Conservation (phyloP, 2,329 filamentous ascomycete genomes). For the Torrubiella hemipterigena region DNA sequence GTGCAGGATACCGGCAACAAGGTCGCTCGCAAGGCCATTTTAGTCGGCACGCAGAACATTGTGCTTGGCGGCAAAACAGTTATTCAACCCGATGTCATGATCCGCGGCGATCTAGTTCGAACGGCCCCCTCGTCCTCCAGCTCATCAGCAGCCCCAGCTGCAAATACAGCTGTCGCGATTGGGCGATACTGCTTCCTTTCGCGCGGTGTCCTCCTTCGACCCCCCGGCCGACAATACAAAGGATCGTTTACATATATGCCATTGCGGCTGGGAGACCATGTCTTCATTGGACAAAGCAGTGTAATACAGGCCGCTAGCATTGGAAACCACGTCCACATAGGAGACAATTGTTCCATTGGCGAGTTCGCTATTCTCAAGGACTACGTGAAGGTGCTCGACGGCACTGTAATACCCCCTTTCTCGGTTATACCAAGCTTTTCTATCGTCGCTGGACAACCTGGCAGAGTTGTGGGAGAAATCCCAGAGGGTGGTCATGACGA, state of each 20-base stretch:
- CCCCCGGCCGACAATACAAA: constrained; percentile 72
- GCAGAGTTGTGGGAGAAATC: constrained; percentile 69
- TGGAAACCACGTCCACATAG: constrained; percentile 78
- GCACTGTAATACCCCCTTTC: constrained; percentile 68
- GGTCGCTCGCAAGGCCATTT: constrained; percentile 80
- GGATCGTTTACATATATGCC: constrained; percentile 74
- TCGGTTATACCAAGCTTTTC: constrained; percentile 92
- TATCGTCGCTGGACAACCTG: constrained; percentile 76
- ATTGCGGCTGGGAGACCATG: constrained; percentile 86
- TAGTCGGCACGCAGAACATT: constrained; percentile 94
- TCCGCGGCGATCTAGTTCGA: constrained; percentile 75
- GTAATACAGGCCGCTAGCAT: constrained; percentile 76
- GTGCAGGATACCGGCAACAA: constrained; percentile 94
- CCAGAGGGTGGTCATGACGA: constrained; percentile 56
- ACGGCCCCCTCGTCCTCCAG: constrained; percentile 34
- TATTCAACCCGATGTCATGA: constrained; percentile 88
- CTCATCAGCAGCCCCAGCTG: constrained; percentile 24
- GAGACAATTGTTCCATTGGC: constrained; percentile 62
- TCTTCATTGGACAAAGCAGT: constrained; percentile 67
- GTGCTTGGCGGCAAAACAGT: constrained; percentile 94
- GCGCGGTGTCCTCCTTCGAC: constrained; percentile 64
- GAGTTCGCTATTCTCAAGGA: constrained; percentile 91
- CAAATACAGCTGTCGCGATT: constrained; percentile 64
- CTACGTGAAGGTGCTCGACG: constrained; percentile 77
- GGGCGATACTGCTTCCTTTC: constrained; percentile 87